Conservation (phyloP, 345 rosid genomes). For the Camelina neglecta region DNA sequence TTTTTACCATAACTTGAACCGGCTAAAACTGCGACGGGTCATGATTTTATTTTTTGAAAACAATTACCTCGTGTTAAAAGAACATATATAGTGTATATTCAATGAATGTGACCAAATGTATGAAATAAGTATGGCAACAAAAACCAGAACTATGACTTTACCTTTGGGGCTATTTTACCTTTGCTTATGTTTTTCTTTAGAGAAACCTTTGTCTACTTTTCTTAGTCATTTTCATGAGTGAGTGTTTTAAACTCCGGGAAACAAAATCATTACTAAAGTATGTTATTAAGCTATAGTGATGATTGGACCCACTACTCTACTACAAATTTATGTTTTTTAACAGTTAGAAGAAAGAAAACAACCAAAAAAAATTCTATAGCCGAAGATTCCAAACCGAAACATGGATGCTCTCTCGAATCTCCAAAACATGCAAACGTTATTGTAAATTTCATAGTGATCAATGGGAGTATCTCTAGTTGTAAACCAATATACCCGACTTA, state of each 20-base stretch:
- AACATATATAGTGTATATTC: conserved; percentile 5
- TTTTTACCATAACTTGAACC: background rate
- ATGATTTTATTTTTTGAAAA: conserved; percentile 2
- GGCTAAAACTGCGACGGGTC: background rate
- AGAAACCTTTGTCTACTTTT: conserved; percentile 24
- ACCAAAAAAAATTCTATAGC: background rate
- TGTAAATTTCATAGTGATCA: background rate
- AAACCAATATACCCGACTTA: background rate
- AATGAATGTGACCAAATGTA: conserved; percentile 23
- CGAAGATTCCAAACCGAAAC: background rate
- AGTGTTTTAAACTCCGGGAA: conserved; percentile 17
- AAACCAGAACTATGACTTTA: conserved; percentile 30
- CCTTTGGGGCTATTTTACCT: conserved; percentile 25
- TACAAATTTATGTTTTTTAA: background rate
- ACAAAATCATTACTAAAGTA: conserved; percentile 39
- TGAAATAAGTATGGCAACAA: conserved; percentile 31
- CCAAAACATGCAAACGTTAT: background rate
- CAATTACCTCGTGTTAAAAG: background rate
- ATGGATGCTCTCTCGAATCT: background rate
- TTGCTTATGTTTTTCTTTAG: conserved; percentile 29
- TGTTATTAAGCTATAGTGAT: background rate
- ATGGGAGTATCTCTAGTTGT: background rate
- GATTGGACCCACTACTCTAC: conserved; percentile 23
- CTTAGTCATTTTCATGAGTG: conserved; percentile 21
- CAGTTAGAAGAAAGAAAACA: background rate